Base-by-base conservation (phyloP, 148 eudicot species). In the Simmondsia chinensis region DNA sequence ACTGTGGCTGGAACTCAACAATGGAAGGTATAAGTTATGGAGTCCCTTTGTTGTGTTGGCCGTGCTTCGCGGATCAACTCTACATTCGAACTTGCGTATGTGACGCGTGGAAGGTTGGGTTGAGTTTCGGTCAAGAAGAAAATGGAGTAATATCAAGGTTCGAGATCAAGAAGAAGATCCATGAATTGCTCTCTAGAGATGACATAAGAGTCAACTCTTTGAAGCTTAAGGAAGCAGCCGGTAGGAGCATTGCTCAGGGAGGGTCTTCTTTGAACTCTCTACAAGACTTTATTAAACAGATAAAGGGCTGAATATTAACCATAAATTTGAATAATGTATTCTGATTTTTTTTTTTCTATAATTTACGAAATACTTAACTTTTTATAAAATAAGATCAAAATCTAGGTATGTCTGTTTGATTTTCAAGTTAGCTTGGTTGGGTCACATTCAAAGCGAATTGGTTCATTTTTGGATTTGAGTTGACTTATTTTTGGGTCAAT, bases 1-100 rank as follows among this genome's bases (percentile, higher is more conserved):
- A 73, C 26, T 61, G 76, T 43, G 76, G 76, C 3, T 71, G 76
- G 77, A 72, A 72, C 40, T 72, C 77, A 4, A 63, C 70, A 0
- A 21, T 74, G 22, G 79, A 74, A 45, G 71, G 75, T 2, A 10
- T 61, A 9, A 56, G 61, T 20, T 23, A 21, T 18, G 79, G 79
- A 2, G 69, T 69, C 8, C 75, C 75, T 5, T 57, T 74, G 21
- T 5, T 74, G 16, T 74, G 79, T 49, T 74, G 75, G 79, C 72
- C 79, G 2, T 74, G 68, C 26, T 64, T 64, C 29, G 62, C 68
- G 1, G 79, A 74, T 26, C 79, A 74, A 21, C 54, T 42, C 5
- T 51, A 56, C 20, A 74, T 47, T 16, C 39, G 45, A 41, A 69
- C 51, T 10, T 74, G 71, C 30, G 46, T 74, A 22, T 74, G 70